These are phyloP conservation scores for Pezicula neosporulosa DNA, from an alignment of 2,329 filamentous ascomycete genomes.

Conservation along the genomic window DNA sequence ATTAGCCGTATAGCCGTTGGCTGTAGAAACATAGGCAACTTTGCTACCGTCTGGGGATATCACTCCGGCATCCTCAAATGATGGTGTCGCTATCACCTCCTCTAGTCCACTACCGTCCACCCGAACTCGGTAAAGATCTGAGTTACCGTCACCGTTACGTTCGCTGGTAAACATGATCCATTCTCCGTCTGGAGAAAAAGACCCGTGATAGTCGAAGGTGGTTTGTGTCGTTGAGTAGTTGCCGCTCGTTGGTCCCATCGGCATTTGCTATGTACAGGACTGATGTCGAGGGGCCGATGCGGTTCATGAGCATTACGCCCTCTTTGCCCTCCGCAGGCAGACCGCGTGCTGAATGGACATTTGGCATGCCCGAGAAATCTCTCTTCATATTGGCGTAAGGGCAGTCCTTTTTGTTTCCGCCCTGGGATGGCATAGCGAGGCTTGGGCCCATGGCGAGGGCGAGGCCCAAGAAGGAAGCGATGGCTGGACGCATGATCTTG, in stretches of 20 bases:
- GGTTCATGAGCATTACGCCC: conserved; percentile 30
- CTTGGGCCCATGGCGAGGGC: no score
- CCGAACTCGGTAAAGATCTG: conserved; percentile 35
- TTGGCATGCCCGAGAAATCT: background rate
- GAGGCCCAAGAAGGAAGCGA: no score
- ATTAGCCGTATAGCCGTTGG: conserved; percentile 32
- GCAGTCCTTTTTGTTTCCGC: no score
- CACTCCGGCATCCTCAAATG: conserved; percentile 33
- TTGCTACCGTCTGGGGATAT: conserved; percentile 35
- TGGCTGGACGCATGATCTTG: no score
- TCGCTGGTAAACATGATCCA: conserved; percentile 38
- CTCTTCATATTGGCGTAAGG: background rate
- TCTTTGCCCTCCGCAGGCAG: background rate
- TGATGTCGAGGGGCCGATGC: conserved; percentile 30
- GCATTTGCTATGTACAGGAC: conserved; percentile 30
- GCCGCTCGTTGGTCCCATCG: conserved; percentile 34
- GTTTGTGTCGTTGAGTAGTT: conserved; percentile 26
- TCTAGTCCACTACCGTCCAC: conserved; percentile 33
- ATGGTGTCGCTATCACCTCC: conserved; percentile 28
- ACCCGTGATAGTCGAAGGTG: conserved; percentile 36
- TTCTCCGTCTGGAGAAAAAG: conserved; percentile 34
- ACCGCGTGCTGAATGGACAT: background rate
- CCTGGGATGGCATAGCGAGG: no score
- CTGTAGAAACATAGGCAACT: conserved; percentile 37
- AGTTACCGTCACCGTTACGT: conserved; percentile 35